Percentiles rank a stretch among this genome's conserved stretches.
Conservation (phyloP, 1,284 basidiomycete genomes). For the Tremellales sp. region DNA sequence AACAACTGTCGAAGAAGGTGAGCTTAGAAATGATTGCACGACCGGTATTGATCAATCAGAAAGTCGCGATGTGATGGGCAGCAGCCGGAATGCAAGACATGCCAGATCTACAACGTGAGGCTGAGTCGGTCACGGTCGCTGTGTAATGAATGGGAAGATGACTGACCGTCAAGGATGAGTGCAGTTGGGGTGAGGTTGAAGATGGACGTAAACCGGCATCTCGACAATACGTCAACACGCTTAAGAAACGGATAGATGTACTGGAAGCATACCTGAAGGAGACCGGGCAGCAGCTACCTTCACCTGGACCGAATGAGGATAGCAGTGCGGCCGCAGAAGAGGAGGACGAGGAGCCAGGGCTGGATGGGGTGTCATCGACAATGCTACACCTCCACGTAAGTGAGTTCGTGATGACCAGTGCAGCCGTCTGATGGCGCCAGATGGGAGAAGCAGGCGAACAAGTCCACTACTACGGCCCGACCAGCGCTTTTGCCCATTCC, state of each 20-base stretch:
- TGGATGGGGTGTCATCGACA: conserved; percentile 2
- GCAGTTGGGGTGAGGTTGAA: conserved; percentile 20
- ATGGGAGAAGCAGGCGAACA: conserved; percentile 14
- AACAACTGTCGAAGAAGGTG: no score
- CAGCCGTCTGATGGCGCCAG: conserved; percentile 5
- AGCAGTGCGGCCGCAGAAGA: conserved; percentile 1
- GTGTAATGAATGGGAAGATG: no score
- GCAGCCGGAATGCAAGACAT: not conserved
- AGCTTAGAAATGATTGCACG: not conserved
- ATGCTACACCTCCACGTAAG: conserved; percentile 7
- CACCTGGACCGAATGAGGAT: not conserved
- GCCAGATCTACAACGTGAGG: not conserved
- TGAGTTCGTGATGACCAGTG: not conserved
- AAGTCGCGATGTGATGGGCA: not conserved
- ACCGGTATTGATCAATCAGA: not conserved
- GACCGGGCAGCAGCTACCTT: conserved; percentile 8
- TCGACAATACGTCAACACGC: conserved; percentile 23
- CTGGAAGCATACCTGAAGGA: conserved; percentile 19
- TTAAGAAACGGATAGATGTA: conserved; percentile 23
- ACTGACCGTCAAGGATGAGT: conserved; percentile 25
- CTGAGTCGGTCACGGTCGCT: conserved; percentile 16
- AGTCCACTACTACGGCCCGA: conserved; percentile 14
- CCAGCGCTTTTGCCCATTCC: conserved; percentile 9
- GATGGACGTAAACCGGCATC: conserved; percentile 31
- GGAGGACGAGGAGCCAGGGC: conserved; percentile 5